Percentiles rank a stretch among this genome's conserved stretches.
Conservation (phyloP, 768 basidiomycete genomes). For the Crepidotus variabilis region DNA sequence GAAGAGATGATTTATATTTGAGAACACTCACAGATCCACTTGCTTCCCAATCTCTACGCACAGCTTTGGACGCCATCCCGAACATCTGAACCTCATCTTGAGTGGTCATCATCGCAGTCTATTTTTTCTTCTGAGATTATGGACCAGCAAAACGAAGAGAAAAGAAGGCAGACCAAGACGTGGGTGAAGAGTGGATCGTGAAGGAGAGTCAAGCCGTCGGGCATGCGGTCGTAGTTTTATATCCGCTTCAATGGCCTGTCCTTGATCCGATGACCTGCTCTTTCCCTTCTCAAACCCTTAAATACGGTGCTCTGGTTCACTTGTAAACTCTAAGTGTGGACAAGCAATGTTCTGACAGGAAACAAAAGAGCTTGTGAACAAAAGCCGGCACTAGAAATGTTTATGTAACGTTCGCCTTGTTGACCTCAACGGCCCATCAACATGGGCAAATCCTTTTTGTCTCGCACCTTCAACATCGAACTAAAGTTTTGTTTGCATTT, state of each 20-base stretch:
- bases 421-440: neutral
- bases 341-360: neutral
- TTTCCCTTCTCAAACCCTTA: neutral
- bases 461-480: neutral
- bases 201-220: neutral
- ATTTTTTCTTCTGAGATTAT: neutral
- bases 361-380: neutral
- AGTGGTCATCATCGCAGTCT: neutral
- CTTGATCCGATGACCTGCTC: neutral
- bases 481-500: neutral
- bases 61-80: neutral
- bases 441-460: neutral
- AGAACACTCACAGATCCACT: neutral
- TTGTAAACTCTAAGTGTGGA: neutral
- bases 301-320: neutral
- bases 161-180: neutral
- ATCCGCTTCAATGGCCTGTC: neutral
- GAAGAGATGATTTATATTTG: neutral
- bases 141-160: neutral
- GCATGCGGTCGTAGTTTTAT: neutral
- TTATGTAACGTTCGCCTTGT: neutral
- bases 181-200: neutral
- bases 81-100: neutral
- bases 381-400: neutral
- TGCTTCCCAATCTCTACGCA: neutral